Percentiles rank a stretch among this genome's conserved stretches.
Conservation (phyloP, 768 basidiomycete species). For the Termitomyces sp. region DNA sequence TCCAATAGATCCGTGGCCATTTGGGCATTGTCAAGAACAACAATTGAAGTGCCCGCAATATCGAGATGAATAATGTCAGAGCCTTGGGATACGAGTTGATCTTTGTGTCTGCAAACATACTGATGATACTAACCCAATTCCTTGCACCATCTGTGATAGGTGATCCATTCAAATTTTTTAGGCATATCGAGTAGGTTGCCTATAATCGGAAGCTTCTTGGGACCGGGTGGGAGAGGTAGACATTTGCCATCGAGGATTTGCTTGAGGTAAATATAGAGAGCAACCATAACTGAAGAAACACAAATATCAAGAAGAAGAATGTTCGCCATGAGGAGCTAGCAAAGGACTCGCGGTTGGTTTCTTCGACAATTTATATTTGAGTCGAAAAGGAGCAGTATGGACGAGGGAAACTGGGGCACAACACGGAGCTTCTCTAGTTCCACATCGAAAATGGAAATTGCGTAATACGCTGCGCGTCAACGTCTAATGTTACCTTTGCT, state of each 20-base stretch:
- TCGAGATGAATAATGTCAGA: constrained; percentile 21
- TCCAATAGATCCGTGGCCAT: constrained; percentile 20
- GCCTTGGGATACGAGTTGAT: constrained; percentile 1
- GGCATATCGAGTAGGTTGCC: neutral
- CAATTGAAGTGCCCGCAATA: constrained; percentile 16
- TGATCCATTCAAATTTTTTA: neutral
- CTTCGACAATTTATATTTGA: too few relatives aligned
- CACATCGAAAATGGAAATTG: too few relatives aligned
- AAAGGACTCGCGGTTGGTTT: too few relatives aligned
- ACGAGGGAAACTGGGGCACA: too few relatives aligned
- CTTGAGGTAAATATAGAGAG: neutral
- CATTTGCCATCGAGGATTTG: neutral
- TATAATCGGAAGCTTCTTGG: neutral
- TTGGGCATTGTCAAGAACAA: constrained; percentile 19
- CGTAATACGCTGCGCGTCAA: too few relatives aligned
- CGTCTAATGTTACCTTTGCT: too few relatives aligned
- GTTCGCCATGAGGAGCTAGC: neutral
- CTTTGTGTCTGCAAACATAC: neutral
- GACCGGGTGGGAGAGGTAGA: neutral
- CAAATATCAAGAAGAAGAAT: neutral
- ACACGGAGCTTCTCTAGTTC: too few relatives aligned
- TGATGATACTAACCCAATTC: neutral
- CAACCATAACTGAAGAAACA: neutral
- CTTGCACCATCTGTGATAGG: neutral
- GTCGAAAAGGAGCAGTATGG: too few relatives aligned